Base-by-base conservation (phyloP, 23 red algal species). In the Gracilaria vermiculophylla region DNA sequence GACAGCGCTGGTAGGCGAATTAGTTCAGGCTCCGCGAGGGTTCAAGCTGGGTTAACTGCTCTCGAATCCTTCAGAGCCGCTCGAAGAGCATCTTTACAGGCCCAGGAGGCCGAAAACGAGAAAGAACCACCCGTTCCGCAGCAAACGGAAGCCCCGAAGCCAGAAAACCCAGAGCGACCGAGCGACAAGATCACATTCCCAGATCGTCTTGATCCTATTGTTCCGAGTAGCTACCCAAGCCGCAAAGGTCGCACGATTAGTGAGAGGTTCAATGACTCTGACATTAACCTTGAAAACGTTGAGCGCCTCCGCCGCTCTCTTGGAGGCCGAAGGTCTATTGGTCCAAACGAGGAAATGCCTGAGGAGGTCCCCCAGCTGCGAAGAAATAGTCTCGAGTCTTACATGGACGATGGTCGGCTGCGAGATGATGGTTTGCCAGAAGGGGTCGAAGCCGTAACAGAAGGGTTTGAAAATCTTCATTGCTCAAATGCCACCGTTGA, bases 21-120 rank as follows among this genome's bases (percentile, higher is more conserved):
- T 28, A 73, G 67, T 73, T 42, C 39, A 48, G 67, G 67, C 36
- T 28, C 36, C 34, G 81, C 45, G 0, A 44, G 62, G 37, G 21
- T 58, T 32, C 43, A 48, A 29, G 62, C 36, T 34, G 81, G 81
- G 33, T n/a, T 64, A 20, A 70, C 42, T 33, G 81, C 81, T 35
- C 43, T 85, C n/a, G 81, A 85, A 45, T 69, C 57, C 47, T 85
- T 85, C 32, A 58, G 81, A 17, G 81, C 81, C 11, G 81, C 64
- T 19, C 57, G 81, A 69, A 69, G 81, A 32, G 81, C 81, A 36
- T 70, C 61, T 45, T 44, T 85, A 34, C 57, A 85, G 44, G 28
- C 58, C 4, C 39, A 85, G 39, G 81, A 53, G 42, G 5, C 3
- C 43, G 81, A 49, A 5, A 56, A 72, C 12, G 61, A 69, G 17